Percentiles rank a stretch among this genome's conserved stretches.
Conservation (phyloP, 2,329 filamentous ascomycete species). For the Exophiala viscosa region DNA sequence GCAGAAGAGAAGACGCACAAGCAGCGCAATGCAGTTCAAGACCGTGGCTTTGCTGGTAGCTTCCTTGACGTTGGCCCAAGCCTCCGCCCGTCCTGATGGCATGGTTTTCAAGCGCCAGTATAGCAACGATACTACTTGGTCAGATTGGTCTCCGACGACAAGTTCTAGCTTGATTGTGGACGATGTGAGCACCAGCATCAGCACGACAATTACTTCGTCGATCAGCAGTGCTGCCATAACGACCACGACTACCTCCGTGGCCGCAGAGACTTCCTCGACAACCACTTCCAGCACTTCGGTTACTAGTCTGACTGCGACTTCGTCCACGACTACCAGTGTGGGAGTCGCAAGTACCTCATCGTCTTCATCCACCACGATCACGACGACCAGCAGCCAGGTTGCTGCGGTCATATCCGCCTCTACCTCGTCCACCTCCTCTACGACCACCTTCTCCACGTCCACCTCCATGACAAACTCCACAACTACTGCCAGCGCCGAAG, state of each 20-base stretch:
- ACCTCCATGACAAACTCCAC: conserved; percentile 2
- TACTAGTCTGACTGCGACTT: not conserved
- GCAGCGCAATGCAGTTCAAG: conserved; percentile 16
- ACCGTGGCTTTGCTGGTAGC: conserved; percentile 16
- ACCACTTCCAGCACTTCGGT: conserved; percentile 5
- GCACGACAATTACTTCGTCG: not conserved
- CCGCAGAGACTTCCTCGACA: not conserved
- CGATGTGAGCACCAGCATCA: not conserved
- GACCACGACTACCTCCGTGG: conserved; percentile 3
- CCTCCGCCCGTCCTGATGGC: conserved; percentile 17
- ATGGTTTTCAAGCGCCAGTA: conserved; percentile 10
- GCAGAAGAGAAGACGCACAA: not conserved
- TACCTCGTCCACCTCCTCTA: not conserved
- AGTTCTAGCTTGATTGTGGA: not conserved
- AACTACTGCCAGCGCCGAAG: conserved; percentile 1
- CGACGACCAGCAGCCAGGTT: not conserved
- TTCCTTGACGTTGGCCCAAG: conserved; percentile 21
- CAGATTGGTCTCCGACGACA: conserved; percentile 4
- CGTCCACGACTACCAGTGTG: conserved; percentile 1
- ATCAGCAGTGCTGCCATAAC: not conserved
- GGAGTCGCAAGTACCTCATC: not conserved
- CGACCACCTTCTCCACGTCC: not conserved
- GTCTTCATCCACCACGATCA: not conserved
- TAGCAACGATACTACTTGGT: conserved; percentile 9
- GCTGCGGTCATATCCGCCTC: not conserved